These are phyloP conservation scores for Carex parvula DNA, from an alignment of 176 grass and related monocot genomes.

Conservation along the genomic window DNA sequence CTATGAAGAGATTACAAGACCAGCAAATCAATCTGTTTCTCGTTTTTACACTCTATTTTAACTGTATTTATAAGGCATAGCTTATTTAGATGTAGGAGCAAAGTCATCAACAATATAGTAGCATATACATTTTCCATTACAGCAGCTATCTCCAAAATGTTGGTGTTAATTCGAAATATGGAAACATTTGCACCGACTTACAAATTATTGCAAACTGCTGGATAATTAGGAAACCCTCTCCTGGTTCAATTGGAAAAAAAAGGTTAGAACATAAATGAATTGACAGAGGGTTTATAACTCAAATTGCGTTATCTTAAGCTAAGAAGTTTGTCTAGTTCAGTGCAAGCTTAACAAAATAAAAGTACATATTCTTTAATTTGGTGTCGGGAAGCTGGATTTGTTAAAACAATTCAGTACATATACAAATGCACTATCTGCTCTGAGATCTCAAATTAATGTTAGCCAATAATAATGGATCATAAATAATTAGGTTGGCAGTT, in stretches of 20 bases:
- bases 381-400: neutral
- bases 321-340: neutral
- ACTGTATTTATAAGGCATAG: no score
- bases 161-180: neutral
- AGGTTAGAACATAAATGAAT: neutral
- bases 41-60: neutral
- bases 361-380: neutral
- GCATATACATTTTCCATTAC: neutral
- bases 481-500: slow-evolving; percentile 14
- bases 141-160: neutral
- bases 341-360: neutral
- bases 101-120: neutral
- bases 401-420: neutral
- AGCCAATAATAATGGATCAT: slow-evolving; percentile 20
- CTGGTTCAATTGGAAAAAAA: neutral
- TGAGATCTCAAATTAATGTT: slow-evolving; percentile 21
- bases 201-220: neutral
- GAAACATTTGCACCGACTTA: neutral
- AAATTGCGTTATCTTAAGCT: neutral
- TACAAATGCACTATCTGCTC: neutral
- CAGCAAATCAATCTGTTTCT: neutral
- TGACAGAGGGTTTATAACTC: neutral
- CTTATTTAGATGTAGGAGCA: neutral
- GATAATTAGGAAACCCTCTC: neutral
- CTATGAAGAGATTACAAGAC: neutral